Conservation (phyloP, 140 eudicot genomes). For the Oenanthe javanica region DNA sequence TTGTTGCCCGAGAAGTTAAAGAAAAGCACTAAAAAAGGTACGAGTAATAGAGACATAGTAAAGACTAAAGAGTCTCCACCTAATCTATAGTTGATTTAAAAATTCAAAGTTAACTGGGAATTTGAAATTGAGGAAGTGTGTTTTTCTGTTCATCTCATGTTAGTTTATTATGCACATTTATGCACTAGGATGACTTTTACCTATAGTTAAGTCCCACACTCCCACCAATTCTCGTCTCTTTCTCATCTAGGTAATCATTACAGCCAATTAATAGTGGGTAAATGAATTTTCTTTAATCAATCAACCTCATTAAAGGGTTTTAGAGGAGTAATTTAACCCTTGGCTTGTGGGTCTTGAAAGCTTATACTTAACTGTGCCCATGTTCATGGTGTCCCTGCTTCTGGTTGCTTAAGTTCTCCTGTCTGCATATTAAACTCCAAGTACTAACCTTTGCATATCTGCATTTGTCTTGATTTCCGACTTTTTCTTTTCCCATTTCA, state of each 20-base stretch:
- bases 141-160: neutral
- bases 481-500: neutral
- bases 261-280: neutral
- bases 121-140: neutral
- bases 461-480: neutral
- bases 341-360: neutral
- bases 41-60: neutral
- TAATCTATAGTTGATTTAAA: neutral
- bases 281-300: neutral
- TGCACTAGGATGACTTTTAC: neutral
- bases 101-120: neutral
- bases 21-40: constrained; percentile 24
- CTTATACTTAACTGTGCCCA: neutral
- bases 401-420: neutral
- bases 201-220: neutral
- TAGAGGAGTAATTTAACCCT: neutral
- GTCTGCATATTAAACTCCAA: neutral
- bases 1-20: constrained; percentile 52
- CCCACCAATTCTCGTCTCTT: neutral
- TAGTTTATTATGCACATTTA: neutral
- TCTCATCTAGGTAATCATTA: neutral
- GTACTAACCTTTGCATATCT: neutral
- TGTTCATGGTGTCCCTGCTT: neutral
- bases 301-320: neutral
- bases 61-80: neutral